Conservation (phyloP, 1,284 basidiomycete genomes). For the Ustilago nuda region DNA sequence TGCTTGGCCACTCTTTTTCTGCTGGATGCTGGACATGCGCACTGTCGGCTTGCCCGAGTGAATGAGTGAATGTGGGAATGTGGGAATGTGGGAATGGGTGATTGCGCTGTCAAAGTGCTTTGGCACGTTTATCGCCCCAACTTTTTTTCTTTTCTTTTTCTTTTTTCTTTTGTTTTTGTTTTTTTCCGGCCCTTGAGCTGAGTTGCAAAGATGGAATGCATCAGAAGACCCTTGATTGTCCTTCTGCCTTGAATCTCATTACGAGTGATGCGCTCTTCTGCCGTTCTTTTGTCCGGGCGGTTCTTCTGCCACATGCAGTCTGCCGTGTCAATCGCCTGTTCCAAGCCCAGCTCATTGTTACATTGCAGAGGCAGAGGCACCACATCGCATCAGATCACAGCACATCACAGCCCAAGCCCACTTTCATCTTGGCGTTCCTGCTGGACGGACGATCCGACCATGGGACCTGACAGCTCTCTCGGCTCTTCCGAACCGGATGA, state of each 20-base stretch:
- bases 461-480: conserved; percentile 1
- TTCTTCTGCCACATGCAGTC: conserved; percentile 5
- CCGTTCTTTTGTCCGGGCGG: not conserved
- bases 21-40: too few relatives aligned
- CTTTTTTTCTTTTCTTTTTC: not conserved
- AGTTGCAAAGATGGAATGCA: not conserved
- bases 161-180: too few relatives aligned
- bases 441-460: not conserved
- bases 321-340: not conserved
- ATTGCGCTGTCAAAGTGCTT: not conserved
- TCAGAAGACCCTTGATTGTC: not conserved
- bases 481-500: conserved; percentile 1
- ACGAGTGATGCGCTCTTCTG: not conserved
- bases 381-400: not conserved
- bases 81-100: not conserved
- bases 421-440: not conserved
- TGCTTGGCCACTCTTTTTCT: not conserved
- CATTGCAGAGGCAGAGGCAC: too few relatives aligned
- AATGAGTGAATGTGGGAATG: not conserved
- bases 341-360: too few relatives aligned
- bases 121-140: not conserved
- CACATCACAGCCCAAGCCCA: not conserved
- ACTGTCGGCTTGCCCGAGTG: too few relatives aligned
- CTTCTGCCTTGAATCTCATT: not conserved
- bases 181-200: not conserved